Evolutionary conservation across 371 early-diverging fungal genomes (phyloP), one percentile per base, ranked within the genome.

Genomic region (Mortierella sp.): DNA sequence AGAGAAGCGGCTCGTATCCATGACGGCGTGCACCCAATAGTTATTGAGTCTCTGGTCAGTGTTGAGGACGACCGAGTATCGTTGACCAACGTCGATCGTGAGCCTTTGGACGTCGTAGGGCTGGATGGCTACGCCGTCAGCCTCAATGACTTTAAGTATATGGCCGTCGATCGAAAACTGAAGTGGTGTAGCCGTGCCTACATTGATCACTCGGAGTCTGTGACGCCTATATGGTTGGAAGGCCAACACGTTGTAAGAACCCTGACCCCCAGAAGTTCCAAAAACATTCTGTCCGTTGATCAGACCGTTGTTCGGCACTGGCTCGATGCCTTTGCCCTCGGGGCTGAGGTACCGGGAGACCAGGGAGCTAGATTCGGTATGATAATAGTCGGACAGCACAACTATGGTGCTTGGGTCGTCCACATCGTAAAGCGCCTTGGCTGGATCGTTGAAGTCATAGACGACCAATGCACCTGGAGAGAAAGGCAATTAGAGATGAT

Each of bases 261-360:
- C 52, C 47, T 64, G 68, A 28, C 64, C 65, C 23, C 64, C 64
- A 39, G 66, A 46, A 9, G 41, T 61, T 46, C 80, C 64, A 61
- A 78, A 82, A 8, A 54, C 41, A 57, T 73, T 62, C 16, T 67
- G 69, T 18, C 82, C 82, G 39, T 82, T 82, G 62, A 82, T 81
- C 47, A 82, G 67, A 41, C 82, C 82, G 52, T 64, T 81, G 47
- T 82, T 80, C 8, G 82, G 82, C 26, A 81, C 63, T 26, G 82
- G 80, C 48, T 71, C 80, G n/a, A 42, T 55, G 41, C 80, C 80
- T 27, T 72, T 24, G 38, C 72, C 72, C 26, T 67, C 72, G 7
- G 60, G 34, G 50, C 68, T 78, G 41, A 80, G 67, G 48, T 64
- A 80, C 64, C 68, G 59, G 31, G 71, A 55, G 58, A 80, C 61